Base-by-base conservation (phyloP, 1,284 basidiomycete species). In the Trametes versicolor region DNA sequence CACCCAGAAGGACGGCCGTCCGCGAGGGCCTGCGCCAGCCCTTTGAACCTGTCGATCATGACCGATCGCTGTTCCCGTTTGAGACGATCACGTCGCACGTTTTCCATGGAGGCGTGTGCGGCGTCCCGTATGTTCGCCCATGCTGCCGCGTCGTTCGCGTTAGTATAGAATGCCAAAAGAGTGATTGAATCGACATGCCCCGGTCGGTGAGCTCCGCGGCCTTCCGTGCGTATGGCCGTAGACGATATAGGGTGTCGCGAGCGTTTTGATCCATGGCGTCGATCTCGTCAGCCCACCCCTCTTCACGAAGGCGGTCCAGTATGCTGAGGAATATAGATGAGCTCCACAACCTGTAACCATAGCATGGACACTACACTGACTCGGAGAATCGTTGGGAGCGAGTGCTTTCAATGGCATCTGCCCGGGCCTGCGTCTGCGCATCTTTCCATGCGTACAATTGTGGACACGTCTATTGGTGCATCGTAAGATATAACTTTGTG, bases 211-310 rank as follows among this genome's bases (percentile, higher is more conserved):
- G n/a, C 17, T 49, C 27, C 7, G 19, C 5, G 5, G 48, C 23
- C n/a, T 17, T 49, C 25, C 48, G 48, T 6, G 48, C 48, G 13
- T 29, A 49, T 1, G 48, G 25, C 15, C 12, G 19, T 17, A 29
- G 25, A 10, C 25, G 15, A 32, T 32, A 13, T 1, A 49, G 19
- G 27, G 25, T 5, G 6, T 6, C 13, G 25, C 27, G 27, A 25
- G 27, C 13, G 1, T 49, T 25, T n/a, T 17, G 4, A 17, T 17
- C 10, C 25, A 49, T 49, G 25, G 27, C 9, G 25, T 51, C 29
- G 7, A 51, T 32, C 29, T 51, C 50, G n/a, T 51, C 50, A 6
- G 4, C 50, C 50, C 50, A 51, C 9, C 50, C 50, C 32, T 51
- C 50, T 4, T 51, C 29, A 8, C n/a, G 27, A 4, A 51, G 50